Base-by-base conservation (phyloP, 306 rosid species). In the Bauhinia variegata region DNA sequence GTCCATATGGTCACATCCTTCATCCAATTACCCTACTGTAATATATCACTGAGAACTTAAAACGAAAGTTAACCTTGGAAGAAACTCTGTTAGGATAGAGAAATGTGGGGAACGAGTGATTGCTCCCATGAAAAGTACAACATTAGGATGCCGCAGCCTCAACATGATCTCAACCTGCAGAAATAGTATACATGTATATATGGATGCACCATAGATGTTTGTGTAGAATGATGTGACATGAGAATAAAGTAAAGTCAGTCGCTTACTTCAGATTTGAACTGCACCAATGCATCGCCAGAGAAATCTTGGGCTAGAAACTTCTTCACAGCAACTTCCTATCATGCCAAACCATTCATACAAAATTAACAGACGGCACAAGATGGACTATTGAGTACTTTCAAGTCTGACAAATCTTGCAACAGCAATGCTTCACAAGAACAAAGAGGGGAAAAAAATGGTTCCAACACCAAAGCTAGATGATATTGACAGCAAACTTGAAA, bases 41-140 rank as follows among this genome's bases (percentile, higher is more conserved):
- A 42, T 31, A 59, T 30, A 16, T 14, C 52, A 59, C n/a, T 51
- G 13, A 44, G 38, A 54, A 43, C 61, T 43, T 60, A 53, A 30
- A 66, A 60, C 46, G 54, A 62, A 73, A 68, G 79, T 63, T 31
- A 74, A 95, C 99, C 92, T 84, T n/a, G 91, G 99, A 75, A 95
- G 97, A 83, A 82, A 95, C 74, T 95, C 99, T 12, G 95, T 95
- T 77, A 95, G 82, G 78, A 95, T 95, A 36, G 99, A 95, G 77
- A 88, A 91, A 78, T 95, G 91, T 16, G 99, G 99, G 54, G 95
- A 61, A 7, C 96, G 89, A 67, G 97, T 95, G 71, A 95, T 90
- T 23, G 99, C 99, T 55, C 99, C 99, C 96, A 95, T 95, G 80
- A 95, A 95, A 79, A 95, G 99, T 62, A 95, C 96, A 56, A 95